Conservation (phyloP, 805 yeast genomes). For the Ogataea haglerorum region DNA sequence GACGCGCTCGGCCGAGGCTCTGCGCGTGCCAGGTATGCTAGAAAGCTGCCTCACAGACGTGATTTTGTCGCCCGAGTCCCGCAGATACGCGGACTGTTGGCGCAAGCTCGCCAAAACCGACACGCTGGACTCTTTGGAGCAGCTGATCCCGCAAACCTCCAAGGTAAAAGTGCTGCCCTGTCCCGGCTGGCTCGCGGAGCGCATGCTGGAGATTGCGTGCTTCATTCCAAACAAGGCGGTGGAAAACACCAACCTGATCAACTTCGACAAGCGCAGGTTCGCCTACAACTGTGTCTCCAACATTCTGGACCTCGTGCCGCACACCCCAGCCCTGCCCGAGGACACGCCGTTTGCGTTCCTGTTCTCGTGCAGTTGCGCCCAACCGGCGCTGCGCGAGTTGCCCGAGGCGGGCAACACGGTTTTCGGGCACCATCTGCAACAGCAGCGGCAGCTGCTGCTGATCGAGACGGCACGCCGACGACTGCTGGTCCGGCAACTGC, state of each 20-base stretch:
- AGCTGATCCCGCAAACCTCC: conserved; percentile 30
- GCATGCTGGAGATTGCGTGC: conserved; percentile 71
- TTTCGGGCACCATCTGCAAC: conserved; percentile 43
- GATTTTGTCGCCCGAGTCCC: conserved; percentile 74
- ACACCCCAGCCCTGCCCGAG: conserved; percentile 23
- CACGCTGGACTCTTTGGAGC: conserved; percentile 9
- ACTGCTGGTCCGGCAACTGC: not conserved
- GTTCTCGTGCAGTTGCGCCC: conserved; percentile 38
- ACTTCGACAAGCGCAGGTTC: conserved; percentile 81
- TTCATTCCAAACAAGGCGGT: conserved; percentile 76
- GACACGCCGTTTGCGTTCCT: conserved; percentile 51
- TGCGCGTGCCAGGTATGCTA: conserved; percentile 75
- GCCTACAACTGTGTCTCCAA: conserved; percentile 59
- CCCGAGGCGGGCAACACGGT: conserved; percentile 42
- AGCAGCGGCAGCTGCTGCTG: conserved; percentile 49
- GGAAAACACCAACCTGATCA: conserved; percentile 61
- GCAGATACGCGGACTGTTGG: conserved; percentile 72
- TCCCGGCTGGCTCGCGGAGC: conserved; percentile 86
- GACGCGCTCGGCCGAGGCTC: conserved; percentile 52
- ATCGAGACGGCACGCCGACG: conserved; percentile 41
- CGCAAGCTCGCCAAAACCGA: conserved; percentile 44
- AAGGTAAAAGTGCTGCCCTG: conserved; percentile 65
- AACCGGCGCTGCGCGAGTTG: conserved; percentile 29
- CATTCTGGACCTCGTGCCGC: conserved; percentile 42
- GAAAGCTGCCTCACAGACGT: conserved; percentile 77